These are phyloP conservation scores for Phaffia rhodozyma DNA, from an alignment of 1,284 basidiomycete genomes.

Conservation along the genomic window DNA sequence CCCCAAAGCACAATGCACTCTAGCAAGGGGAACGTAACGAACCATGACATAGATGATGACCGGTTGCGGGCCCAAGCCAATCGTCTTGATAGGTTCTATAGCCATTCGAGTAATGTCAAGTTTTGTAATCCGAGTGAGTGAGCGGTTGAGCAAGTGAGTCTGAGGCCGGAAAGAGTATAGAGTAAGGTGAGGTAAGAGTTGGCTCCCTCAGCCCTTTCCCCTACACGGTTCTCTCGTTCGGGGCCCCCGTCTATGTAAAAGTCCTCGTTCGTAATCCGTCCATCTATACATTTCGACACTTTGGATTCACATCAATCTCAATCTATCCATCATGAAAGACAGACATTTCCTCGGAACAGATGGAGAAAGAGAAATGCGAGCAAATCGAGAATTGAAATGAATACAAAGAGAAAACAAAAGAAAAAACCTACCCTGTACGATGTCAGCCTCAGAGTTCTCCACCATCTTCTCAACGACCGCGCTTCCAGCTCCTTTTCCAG, in stretches of 20 bases:
- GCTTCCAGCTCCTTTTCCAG: constrained; percentile 1
- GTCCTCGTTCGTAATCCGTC: background rate
- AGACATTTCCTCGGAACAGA: too few relatives aligned
- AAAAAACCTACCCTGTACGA: background rate
- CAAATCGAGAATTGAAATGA: background rate
- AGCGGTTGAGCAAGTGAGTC: too few relatives aligned
- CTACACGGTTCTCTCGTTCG: too few relatives aligned
- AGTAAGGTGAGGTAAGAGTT: too few relatives aligned
- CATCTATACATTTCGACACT: background rate
- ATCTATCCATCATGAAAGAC: too few relatives aligned
- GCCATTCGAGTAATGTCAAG: too few relatives aligned
- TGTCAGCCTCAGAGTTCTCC: background rate
- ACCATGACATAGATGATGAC: constrained; percentile 7
- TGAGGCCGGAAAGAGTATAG: too few relatives aligned
- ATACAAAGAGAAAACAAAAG: background rate
- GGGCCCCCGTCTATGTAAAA: background rate
- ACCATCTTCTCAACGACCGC: constrained; percentile 5
- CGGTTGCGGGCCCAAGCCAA: background rate
- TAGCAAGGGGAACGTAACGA: background rate
- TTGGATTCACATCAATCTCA: background rate
- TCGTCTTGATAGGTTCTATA: too few relatives aligned
- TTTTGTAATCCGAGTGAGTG: too few relatives aligned
- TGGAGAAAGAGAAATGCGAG: too few relatives aligned
- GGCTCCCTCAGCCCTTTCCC: too few relatives aligned
- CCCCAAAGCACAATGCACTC: background rate